phyloP scores from a whole-genome alignment of 2,329 filamentous ascomycete genomes.

The Fusarium sp. region DNA sequence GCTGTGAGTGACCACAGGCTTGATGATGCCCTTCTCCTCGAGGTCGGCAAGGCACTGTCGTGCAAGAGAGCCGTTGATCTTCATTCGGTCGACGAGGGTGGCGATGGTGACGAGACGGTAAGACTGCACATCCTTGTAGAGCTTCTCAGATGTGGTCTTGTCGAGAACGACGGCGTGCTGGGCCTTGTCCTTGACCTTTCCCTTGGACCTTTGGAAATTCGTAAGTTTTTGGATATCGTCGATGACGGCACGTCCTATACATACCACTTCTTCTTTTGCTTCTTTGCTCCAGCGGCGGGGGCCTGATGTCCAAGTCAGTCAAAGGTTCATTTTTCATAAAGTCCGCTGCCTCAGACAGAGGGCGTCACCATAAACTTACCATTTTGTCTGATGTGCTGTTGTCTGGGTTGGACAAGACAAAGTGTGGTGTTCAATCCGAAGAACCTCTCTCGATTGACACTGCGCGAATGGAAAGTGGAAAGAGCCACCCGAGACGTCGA shows the following conservation, averaged over 20 bases:
- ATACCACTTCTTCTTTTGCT: conserved; percentile 64
- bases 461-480: conserved; percentile 17
- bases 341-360: neutral
- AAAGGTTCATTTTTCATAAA: conserved; percentile 23
- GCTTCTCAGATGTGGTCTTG: conserved; percentile 96
- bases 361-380: conserved; percentile 48
- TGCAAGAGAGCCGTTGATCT: conserved; percentile 99
- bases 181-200: conserved; percentile 99
- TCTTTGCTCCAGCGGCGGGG: conserved; percentile 61
- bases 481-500: conserved; percentile 49
- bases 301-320: conserved; percentile 49
- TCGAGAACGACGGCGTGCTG: conserved; percentile 99
- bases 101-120: conserved; percentile 99
- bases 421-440: conserved; percentile 41
- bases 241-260: conserved; percentile 31
- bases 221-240: conserved; percentile 32
- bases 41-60: conserved; percentile 89
- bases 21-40: conserved; percentile 98
- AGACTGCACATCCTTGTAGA: conserved; percentile 99
- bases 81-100: conserved; percentile 98
- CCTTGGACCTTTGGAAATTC: conserved; percentile 51
- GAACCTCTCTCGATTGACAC: conserved; percentile 17
- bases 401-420: conserved; percentile 51
- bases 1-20: conserved; percentile 95
- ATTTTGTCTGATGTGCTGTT: conserved; percentile 59